Evolutionary conservation across 192 early-diverging fungal genomes (phyloP).

Genomic region (Dispira simplex): DNA sequence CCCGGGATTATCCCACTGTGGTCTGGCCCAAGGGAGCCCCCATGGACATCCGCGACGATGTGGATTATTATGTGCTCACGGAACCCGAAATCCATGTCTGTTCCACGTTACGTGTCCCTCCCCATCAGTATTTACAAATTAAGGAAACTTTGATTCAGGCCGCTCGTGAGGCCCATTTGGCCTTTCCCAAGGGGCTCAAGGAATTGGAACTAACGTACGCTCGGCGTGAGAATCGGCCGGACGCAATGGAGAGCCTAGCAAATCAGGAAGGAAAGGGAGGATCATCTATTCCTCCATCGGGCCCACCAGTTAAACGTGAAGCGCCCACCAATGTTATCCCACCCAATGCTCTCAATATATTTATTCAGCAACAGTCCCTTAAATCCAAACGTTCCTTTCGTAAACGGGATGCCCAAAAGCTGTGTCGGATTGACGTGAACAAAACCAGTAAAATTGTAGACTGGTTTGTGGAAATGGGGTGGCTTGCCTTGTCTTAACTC

Average conservation of each 20-base stretch:
- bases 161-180: conserved; percentile 18
- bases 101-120: conserved; percentile 63
- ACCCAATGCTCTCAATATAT: background rate
- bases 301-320: background rate
- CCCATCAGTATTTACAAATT: conserved; percentile 69
- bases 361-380: conserved; percentile 16
- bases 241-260: background rate
- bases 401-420: conserved; percentile 83
- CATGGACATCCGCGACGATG: background rate
- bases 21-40: conserved; percentile 9
- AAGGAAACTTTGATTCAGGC: conserved; percentile 62
- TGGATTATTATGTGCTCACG: background rate
- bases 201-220: background rate
- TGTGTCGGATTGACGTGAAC: conserved; percentile 89
- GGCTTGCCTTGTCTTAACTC: conserved; percentile 34
- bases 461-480: conserved; percentile 73
- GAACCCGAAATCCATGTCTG: conserved; percentile 50
- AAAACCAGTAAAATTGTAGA: conserved; percentile 81
- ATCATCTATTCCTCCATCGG: background rate
- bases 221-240: background rate
- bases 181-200: background rate
- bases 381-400: conserved; percentile 35
- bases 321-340: background rate
- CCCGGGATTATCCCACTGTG: background rate
- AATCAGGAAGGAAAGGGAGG: background rate